These are phyloP conservation scores for Cyberlindnera mycetangii DNA, from an alignment of 805 yeast genomes.

Conservation along the genomic window DNA sequence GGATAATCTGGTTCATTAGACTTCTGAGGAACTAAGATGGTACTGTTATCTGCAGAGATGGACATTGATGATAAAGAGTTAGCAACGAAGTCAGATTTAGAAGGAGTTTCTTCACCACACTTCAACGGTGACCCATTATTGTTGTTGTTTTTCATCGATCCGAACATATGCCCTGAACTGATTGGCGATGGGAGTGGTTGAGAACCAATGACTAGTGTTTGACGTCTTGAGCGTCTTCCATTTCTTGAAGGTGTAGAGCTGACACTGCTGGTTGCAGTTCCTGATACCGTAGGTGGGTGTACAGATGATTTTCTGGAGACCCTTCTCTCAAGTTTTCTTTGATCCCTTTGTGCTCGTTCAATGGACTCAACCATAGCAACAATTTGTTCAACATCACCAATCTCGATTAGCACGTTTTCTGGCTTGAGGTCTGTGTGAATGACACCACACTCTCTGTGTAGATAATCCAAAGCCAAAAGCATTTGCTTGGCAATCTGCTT, in stretches of 20 bases:
- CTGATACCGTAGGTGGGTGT: constrained; percentile 19
- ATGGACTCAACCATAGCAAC: constrained; percentile 63
- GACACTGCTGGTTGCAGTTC: constrained; percentile 24
- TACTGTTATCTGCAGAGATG: constrained; percentile 31
- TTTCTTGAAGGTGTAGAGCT: constrained; percentile 27
- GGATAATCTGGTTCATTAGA: not conserved
- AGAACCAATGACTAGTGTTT: constrained; percentile 81
- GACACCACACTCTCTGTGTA: constrained; percentile 71
- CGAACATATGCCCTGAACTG: constrained; percentile 42
- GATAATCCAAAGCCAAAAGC: constrained; percentile 64
- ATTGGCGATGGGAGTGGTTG: constrained; percentile 92
- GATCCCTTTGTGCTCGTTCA: constrained; percentile 47
- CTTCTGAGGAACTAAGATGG: constrained; percentile 6
- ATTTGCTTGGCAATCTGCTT: constrained; percentile 82
- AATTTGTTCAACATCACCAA: constrained; percentile 79
- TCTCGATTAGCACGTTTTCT: constrained; percentile 73
- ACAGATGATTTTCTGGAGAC: constrained; percentile 29
- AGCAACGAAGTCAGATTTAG: constrained; percentile 27
- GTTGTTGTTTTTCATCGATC: constrained; percentile 4
- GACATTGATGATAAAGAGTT: constrained; percentile 41
- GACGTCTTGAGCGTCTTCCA: constrained; percentile 55
- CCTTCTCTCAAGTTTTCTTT: constrained; percentile 39
- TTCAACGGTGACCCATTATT: constrained; percentile 14
- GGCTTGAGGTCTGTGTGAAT: constrained; percentile 75
- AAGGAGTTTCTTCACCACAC: not conserved